A percentile compares a stretch with the other conserved stretches of the same genome.
Conservation (phyloP, 768 basidiomycete species). For the Paxillus ammoniavirescens region DNA sequence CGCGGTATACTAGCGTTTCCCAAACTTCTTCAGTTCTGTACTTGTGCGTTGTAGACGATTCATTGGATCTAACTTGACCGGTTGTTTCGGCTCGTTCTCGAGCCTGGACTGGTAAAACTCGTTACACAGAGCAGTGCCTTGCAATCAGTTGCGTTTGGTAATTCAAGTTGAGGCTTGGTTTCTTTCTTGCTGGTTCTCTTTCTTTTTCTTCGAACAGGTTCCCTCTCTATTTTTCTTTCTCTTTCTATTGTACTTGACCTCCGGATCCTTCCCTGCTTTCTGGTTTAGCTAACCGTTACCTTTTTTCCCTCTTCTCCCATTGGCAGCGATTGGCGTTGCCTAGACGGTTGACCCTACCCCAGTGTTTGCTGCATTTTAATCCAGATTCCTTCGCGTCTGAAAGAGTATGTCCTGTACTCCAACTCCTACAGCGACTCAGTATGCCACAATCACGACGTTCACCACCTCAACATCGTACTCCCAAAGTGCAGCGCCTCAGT, state of each 20-base stretch:
- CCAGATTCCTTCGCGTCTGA: background rate
- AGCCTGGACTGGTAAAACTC: no score
- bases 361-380: background rate
- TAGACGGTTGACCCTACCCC: background rate
- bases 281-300: background rate
- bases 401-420: conserved; percentile 38
- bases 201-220: conserved; percentile 3
- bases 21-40: no score
- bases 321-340: background rate
- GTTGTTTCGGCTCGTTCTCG: no score
- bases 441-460: conserved; percentile 36
- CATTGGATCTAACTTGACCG: no score
- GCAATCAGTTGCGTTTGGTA: no score
- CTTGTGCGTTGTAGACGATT: no score
- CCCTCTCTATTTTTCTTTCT: background rate
- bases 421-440: conserved; percentile 43
- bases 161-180: background rate
- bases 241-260: background rate
- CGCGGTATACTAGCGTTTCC: no score
- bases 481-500: conserved; percentile 29
- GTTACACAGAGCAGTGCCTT: background rate
- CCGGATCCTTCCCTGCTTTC: background rate
- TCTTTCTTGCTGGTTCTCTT: background rate
- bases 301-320: background rate
- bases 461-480: conserved; percentile 37